These are phyloP conservation scores for Prunus padus DNA, from an alignment of 306 rosid species.

Conservation along the genomic window DNA sequence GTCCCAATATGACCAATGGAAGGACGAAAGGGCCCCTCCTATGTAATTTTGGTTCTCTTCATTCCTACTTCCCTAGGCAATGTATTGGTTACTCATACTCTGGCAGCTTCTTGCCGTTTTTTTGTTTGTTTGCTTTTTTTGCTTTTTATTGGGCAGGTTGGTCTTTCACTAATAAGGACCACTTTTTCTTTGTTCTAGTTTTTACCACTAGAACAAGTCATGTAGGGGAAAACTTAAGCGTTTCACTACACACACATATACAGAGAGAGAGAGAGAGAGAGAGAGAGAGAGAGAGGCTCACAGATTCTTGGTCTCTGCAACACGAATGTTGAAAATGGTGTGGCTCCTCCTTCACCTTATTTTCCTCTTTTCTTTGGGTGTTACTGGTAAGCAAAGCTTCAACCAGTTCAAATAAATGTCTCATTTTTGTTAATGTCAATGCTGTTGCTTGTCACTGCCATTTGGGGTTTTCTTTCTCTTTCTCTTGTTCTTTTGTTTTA, in stretches of 20 bases:
- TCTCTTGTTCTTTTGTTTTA: not conserved
- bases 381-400: slow-evolving; percentile 43
- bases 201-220: not conserved
- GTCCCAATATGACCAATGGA: not conserved
- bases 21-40: not conserved
- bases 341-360: slow-evolving; percentile 30
- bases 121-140: not conserved
- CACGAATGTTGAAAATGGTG: slow-evolving; percentile 38
- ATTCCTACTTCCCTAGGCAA: not conserved
- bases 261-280: not conserved
- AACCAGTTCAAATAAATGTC: slow-evolving; percentile 10
- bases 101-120: slow-evolving; percentile 6
- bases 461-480: not conserved
- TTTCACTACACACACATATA: not conserved
- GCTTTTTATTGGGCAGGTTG: not conserved
- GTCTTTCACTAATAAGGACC: not conserved
- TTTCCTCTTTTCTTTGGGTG: slow-evolving; percentile 36
- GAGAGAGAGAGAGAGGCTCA: not conserved
- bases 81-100: not conserved
- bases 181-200: not conserved
- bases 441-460: not conserved
- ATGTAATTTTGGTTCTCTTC: not conserved
- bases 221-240: not conserved
- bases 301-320: not conserved
- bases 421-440: not conserved